These are phyloP conservation scores for Diphasiastrum complanatum DNA, from an alignment of 83 land plant species.

Conservation along the genomic window DNA sequence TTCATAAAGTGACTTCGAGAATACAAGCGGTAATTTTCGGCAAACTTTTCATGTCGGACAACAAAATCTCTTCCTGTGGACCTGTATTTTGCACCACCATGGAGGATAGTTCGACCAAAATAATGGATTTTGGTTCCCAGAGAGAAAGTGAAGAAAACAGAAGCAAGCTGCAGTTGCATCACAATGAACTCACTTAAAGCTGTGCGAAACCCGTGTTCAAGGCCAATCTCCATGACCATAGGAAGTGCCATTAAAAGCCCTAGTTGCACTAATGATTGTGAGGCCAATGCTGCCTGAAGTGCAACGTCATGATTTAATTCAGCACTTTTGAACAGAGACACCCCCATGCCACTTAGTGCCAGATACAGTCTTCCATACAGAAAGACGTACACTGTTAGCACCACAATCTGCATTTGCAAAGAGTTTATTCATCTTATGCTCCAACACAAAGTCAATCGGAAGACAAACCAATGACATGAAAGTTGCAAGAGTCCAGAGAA, in stretches of 20 bases:
- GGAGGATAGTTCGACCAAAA: background rate
- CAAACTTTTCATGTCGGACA: no score
- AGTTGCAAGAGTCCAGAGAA: no score
- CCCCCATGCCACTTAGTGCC: background rate
- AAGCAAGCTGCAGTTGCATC: conserved; percentile 2
- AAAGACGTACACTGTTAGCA: background rate
- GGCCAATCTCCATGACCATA: conserved; percentile 5
- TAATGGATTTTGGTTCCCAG: background rate
- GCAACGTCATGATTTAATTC: background rate
- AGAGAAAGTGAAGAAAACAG: background rate
- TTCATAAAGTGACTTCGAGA: no score
- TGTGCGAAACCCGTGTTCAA: background rate
- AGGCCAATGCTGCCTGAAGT: background rate
- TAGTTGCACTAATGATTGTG: no score
- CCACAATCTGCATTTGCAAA: background rate
- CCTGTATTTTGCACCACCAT: background rate
- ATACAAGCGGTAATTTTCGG: no score
- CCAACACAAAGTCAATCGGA: no score
- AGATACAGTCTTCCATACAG: background rate
- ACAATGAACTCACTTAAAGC: background rate
- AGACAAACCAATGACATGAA: no score
- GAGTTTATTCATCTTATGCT: no score
- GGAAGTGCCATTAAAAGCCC: background rate
- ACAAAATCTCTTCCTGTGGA: no score
- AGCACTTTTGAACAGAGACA: background rate